Percentiles rank a stretch among this genome's conserved stretches.
phyloP scores from a whole-genome alignment of 148 eudicot genomes.

The Chenopodium berlandieri region DNA sequence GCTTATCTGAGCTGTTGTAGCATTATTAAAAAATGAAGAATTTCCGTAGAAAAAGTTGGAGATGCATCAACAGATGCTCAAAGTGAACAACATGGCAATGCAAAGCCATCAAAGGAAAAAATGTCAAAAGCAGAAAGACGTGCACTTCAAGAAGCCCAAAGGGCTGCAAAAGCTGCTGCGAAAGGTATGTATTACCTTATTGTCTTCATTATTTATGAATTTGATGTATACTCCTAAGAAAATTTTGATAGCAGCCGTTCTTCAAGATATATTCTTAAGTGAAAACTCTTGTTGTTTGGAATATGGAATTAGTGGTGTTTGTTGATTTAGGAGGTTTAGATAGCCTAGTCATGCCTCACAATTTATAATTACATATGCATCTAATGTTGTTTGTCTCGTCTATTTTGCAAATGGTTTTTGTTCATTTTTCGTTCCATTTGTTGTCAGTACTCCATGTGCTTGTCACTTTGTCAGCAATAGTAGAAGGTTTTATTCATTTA shows the following conservation, averaged over 20 bases:
- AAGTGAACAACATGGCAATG: slow-evolving; percentile 39
- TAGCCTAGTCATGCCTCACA: not conserved
- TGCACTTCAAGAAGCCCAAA: slow-evolving; percentile 89
- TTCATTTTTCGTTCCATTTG: not conserved
- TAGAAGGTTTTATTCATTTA: too few species aligned
- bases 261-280: not conserved
- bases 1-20: slow-evolving; percentile 15
- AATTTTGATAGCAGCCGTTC: not conserved
- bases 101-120: slow-evolving; percentile 73
- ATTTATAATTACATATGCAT: not conserved
- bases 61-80: slow-evolving; percentile 43
- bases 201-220: not conserved
- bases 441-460: not conserved
- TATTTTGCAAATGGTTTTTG: not conserved
- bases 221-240: not conserved
- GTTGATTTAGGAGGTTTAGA: not conserved
- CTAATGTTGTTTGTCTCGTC: not conserved
- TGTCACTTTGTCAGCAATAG: not conserved
- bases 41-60: slow-evolving; percentile 52
- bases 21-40: slow-evolving; percentile 25
- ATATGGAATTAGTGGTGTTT: not conserved
- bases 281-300: not conserved
- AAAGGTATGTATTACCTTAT: slow-evolving; percentile 46
- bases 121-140: slow-evolving; percentile 93
- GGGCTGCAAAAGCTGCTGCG: slow-evolving; percentile 93